Evolutionary conservation across 1,284 basidiomycete genomes (phyloP).

Genomic region (Apiotrichum akiyoshidainum): DNA sequence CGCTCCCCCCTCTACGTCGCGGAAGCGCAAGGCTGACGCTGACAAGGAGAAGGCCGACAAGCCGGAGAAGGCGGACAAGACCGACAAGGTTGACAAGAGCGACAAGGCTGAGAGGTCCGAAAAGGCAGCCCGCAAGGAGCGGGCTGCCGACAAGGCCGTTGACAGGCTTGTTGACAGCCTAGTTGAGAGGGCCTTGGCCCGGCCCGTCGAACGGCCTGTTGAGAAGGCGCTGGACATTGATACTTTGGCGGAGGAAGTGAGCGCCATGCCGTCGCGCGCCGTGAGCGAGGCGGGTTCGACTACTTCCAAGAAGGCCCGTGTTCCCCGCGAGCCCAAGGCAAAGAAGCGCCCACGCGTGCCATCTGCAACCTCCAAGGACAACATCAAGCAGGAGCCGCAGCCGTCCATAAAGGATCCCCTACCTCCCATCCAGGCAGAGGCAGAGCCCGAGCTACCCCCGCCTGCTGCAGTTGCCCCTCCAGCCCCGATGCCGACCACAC

Average conservation of each 20-base stretch:
- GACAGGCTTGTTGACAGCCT: not conserved
- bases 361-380: conserved; percentile 19
- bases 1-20: conserved; percentile 10
- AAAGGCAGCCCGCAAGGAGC: not conserved
- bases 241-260: conserved; percentile 1
- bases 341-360: conserved; percentile 39
- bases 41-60: conserved; percentile 9
- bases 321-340: conserved; percentile 24
- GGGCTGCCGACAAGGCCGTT: not conserved
- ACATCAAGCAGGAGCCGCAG: conserved; percentile 6
- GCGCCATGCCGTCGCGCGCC: conserved; percentile 27
- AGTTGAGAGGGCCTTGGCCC: not conserved
- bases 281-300: conserved; percentile 31
- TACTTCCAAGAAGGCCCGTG: conserved; percentile 29
- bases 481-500: not conserved
- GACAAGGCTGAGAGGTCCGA: conserved; percentile 7
- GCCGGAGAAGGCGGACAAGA: conserved; percentile 2
- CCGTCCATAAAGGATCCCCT: not conserved
- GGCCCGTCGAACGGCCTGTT: not conserved
- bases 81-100: not conserved
- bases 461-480: too few species aligned
- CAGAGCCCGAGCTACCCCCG: not conserved
- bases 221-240: not conserved
- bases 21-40: conserved; percentile 16
- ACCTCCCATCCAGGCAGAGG: not conserved